phyloP scores from a whole-genome alignment of 1,284 basidiomycete genomes.

The Malassezia cuniculi region DNA sequence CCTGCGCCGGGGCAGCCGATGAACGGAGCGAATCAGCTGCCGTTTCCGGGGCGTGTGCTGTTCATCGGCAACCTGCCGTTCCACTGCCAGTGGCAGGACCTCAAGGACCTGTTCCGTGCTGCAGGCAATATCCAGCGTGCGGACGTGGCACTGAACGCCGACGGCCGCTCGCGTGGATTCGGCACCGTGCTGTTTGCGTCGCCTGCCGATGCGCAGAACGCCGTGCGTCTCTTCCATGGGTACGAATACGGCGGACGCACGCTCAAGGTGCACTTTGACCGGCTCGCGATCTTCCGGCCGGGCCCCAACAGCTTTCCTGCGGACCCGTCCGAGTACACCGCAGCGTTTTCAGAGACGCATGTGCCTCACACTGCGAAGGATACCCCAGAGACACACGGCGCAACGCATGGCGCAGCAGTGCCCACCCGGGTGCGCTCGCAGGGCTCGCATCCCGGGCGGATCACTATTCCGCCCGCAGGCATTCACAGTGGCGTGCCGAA shows the following conservation, averaged over 20 bases:
- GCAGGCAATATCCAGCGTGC: conserved; percentile 70
- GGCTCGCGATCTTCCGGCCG: conserved; percentile 20
- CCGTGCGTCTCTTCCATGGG: conserved; percentile 52
- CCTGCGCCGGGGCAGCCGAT: too few species aligned
- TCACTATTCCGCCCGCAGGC: conserved; percentile 6
- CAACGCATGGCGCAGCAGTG: too few species aligned
- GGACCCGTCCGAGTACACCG: conserved; percentile 41
- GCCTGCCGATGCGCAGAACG: conserved; percentile 77
- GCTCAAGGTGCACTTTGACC: conserved; percentile 72
- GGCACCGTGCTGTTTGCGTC: conserved; percentile 82
- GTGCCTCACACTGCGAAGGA: too few species aligned
- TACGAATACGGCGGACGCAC: conserved; percentile 73
- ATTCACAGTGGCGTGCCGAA: conserved; percentile 11
- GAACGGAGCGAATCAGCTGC: conserved; percentile 2
- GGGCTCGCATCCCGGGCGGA: conserved; percentile 19
- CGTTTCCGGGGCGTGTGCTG: conserved; percentile 39
- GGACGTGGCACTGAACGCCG: conserved; percentile 79
- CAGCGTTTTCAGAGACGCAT: conserved; percentile 35
- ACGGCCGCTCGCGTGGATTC: conserved; percentile 80
- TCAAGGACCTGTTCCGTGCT: conserved; percentile 40
- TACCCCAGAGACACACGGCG: too few species aligned
- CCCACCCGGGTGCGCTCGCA: conserved; percentile 30
- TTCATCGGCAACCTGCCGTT: conserved; percentile 43
- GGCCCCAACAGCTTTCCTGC: conserved; percentile 23
- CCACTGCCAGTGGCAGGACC: conserved; percentile 44